Percentiles rank a stretch among this genome's conserved stretches.
These are phyloP conservation scores for Penicillium sp. DNA, from an alignment of 2,329 filamentous ascomycete genomes.

Conservation along the genomic window DNA sequence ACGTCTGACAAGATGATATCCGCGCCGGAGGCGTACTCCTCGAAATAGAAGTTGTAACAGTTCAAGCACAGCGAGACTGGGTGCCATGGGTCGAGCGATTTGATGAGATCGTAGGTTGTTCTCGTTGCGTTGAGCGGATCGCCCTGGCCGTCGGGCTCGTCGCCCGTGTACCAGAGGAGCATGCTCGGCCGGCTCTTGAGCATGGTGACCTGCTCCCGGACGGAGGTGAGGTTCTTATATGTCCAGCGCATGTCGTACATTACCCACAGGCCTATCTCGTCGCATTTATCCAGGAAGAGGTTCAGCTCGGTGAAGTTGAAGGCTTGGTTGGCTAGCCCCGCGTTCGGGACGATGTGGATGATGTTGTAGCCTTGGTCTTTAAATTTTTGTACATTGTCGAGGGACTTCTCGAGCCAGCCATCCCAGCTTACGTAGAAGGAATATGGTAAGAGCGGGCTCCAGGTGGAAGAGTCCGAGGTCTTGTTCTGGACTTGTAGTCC, in stretches of 20 bases:
- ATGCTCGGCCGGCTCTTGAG: conserved; percentile 32
- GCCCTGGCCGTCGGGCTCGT: conserved; percentile 60
- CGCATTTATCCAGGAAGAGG: conserved; percentile 46
- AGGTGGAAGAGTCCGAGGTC: conserved; percentile 25
- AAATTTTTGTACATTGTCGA: conserved; percentile 43
- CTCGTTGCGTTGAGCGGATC: conserved; percentile 55
- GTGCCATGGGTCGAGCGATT: conserved; percentile 61
- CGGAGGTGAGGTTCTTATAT: conserved; percentile 42
- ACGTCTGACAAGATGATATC: conserved; percentile 64
- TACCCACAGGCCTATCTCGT: conserved; percentile 49
- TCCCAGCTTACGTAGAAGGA: conserved; percentile 51
- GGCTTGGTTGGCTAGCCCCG: conserved; percentile 38
- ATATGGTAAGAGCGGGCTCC: conserved; percentile 49
- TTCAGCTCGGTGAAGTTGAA: conserved; percentile 45
- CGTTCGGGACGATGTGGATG: conserved; percentile 49
- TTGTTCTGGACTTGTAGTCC: conserved; percentile 48
- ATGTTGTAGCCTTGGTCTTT: conserved; percentile 51
- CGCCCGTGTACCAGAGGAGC: conserved; percentile 53
- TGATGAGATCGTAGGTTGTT: conserved; percentile 50
- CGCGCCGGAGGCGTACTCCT: conserved; percentile 55
- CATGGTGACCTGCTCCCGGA: conserved; percentile 34
- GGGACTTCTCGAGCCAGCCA: conserved; percentile 36
- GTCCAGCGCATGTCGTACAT: conserved; percentile 52
- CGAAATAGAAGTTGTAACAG: conserved; percentile 64
- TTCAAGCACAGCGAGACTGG: conserved; percentile 62